These are phyloP conservation scores for Astrephomene gubernaculifera DNA, from an alignment of 139 green algal genomes.

Conservation along the genomic window DNA sequence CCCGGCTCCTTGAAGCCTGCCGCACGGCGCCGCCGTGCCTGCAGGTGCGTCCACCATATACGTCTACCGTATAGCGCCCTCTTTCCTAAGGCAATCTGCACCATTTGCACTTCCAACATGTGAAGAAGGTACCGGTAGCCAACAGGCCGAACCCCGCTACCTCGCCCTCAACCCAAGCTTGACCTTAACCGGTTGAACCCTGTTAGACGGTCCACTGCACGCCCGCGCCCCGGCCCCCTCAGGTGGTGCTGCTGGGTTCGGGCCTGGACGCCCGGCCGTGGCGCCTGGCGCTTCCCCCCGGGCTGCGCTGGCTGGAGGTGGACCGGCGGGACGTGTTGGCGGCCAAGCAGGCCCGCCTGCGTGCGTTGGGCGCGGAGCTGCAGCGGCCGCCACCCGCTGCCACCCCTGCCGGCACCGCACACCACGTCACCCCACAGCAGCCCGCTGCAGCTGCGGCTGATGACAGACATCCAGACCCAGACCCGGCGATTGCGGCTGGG, in stretches of 20 bases:
- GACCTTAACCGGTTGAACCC: no score
- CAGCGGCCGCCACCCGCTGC: no score
- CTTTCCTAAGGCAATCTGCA: no score
- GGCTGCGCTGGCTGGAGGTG: conserved; percentile 76
- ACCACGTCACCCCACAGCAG: not conserved
- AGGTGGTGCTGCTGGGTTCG: conserved; percentile 71
- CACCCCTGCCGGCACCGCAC: no score
- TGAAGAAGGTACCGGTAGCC: no score
- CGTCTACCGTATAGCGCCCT: no score
- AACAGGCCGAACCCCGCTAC: no score
- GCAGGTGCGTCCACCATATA: conserved; percentile 13
- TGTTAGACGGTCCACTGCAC: no score
- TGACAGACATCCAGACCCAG: no score
- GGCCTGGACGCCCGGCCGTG: conserved; percentile 81
- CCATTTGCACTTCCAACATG: no score
- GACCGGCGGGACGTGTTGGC: conserved; percentile 66
- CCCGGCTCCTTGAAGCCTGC: not conserved
- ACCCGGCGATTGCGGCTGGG: no score
- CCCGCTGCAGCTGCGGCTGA: not conserved
- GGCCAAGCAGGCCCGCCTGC: conserved; percentile 61
- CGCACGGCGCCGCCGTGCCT: not conserved
- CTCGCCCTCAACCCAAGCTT: no score
- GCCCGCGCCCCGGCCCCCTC: not conserved
- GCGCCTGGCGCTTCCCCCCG: conserved; percentile 71
- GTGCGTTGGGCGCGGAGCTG: not conserved